A percentile compares a stretch with the other conserved stretches of the same genome.
phyloP scores from a whole-genome alignment of 371 early-diverging fungal genomes.

The Saksenaea vasiformis region DNA sequence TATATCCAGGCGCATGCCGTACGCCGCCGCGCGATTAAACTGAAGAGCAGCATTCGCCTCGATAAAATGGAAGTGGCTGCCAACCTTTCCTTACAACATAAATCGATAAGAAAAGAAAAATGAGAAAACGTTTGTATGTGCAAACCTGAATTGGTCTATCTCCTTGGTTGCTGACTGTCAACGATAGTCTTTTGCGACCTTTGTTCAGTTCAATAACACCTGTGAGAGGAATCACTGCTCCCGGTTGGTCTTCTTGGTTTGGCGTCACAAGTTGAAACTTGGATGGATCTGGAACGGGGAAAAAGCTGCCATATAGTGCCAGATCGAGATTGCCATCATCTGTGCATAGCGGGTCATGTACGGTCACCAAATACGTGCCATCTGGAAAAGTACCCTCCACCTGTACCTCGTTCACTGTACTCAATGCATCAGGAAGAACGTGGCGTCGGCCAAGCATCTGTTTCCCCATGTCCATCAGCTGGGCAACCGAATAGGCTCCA shows the following conservation, averaged over 20 bases:
- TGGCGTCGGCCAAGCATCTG: conserved; percentile 85
- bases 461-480: conserved; percentile 86
- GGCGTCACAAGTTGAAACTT: conserved; percentile 56
- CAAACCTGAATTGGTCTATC: conserved; percentile 87
- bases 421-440: conserved; percentile 72
- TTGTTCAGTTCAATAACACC: conserved; percentile 72
- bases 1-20: conserved; percentile 88
- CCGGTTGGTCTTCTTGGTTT: conserved; percentile 53
- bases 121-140: not conserved
- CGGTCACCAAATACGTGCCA: conserved; percentile 90
- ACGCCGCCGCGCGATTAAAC: conserved; percentile 83
- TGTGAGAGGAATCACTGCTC: conserved; percentile 59
- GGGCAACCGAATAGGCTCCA: conserved; percentile 83
- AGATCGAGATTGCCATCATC: conserved; percentile 78
- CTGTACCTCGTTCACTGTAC: conserved; percentile 80
- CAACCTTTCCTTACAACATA: conserved; percentile 53
- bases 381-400: conserved; percentile 90
- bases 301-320: conserved; percentile 85
- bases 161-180: conserved; percentile 87
- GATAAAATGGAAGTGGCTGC: conserved; percentile 93
- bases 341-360: conserved; percentile 85
- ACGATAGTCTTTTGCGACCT: conserved; percentile 62
- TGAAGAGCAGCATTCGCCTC: conserved; percentile 79
- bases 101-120: not conserved
- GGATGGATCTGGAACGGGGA: conserved; percentile 71